Conservation (phyloP, 1,284 basidiomycete genomes). For the Naganishia albida region DNA sequence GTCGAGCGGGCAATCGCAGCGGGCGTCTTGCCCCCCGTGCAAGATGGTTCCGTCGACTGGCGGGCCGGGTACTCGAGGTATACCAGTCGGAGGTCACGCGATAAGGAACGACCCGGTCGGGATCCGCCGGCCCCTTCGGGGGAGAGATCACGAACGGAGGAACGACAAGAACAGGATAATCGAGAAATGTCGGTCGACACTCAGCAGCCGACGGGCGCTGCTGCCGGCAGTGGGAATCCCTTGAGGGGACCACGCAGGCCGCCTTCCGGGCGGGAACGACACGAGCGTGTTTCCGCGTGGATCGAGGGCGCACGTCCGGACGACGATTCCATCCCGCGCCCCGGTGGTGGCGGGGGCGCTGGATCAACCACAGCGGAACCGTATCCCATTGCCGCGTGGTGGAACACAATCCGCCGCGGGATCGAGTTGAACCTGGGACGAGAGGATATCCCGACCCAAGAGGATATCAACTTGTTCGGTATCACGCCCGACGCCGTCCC, state of each 20-base stretch:
- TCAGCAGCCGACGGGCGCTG: too few species aligned
- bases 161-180: neutral
- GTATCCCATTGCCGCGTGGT: constrained; percentile 20
- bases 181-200: constrained; percentile 7
- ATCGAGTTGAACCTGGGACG: constrained; percentile 16
- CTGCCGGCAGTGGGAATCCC: neutral
- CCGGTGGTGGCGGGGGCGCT: neutral
- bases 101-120: constrained; percentile 15
- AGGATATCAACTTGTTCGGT: constrained; percentile 19
- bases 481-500: constrained; percentile 12
- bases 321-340: constrained; percentile 8
- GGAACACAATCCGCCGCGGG: constrained; percentile 17
- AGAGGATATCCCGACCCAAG: constrained; percentile 13
- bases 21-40: constrained; percentile 21
- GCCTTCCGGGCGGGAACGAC: neutral
- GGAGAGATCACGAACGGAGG: neutral
- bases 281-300: constrained; percentile 16
- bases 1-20: constrained; percentile 60
- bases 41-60: constrained; percentile 27
- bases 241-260: neutral
- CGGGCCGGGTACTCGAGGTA: constrained; percentile 13
- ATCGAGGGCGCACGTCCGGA: constrained; percentile 10
- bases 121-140: neutral
- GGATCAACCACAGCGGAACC: neutral
- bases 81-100: constrained; percentile 17